Conservation (phyloP, 495 filamentous ascomycete species). For the Aspergillus heteromorphus region DNA sequence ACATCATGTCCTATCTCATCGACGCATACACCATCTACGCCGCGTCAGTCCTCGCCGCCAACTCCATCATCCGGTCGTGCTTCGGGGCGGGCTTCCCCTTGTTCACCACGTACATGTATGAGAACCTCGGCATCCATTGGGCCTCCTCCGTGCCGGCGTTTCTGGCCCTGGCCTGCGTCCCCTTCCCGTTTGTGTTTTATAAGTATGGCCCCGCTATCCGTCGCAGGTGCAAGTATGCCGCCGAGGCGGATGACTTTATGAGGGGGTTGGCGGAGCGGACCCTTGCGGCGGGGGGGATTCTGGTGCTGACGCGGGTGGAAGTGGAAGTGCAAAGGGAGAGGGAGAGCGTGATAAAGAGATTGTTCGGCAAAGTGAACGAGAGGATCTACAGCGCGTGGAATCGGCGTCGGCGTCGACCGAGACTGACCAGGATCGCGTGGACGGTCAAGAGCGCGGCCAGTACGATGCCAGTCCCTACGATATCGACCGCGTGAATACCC, state of each 20-base stretch:
- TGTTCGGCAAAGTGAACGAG: no score
- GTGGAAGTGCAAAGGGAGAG: no score
- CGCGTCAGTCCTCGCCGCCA: slow-evolving; percentile 35
- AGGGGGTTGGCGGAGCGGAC: background rate
- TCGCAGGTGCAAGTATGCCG: slow-evolving; percentile 36
- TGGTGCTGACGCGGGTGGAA: no score
- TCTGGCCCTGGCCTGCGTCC: slow-evolving; percentile 33
- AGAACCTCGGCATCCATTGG: slow-evolving; percentile 29
- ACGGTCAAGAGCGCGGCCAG: no score
- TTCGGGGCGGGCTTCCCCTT: slow-evolving; percentile 36
- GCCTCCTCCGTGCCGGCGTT: slow-evolving; percentile 33
- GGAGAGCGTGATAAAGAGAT: no score
- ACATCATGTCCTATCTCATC: slow-evolving; percentile 40
- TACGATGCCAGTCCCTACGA: slow-evolving; percentile 26
- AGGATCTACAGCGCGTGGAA: background rate
- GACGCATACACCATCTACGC: slow-evolving; percentile 42
- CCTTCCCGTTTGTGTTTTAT: slow-evolving; percentile 28
- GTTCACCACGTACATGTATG: slow-evolving; percentile 34
- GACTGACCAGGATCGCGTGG: slow-evolving; percentile 4
- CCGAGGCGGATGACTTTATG: slow-evolving; percentile 14
- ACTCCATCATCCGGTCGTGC: slow-evolving; percentile 33
- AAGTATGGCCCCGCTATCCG: slow-evolving; percentile 33
- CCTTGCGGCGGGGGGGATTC: no score
- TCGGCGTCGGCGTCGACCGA: slow-evolving; percentile 9
- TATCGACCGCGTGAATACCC: slow-evolving; percentile 27